A percentile compares a stretch with the other conserved stretches of the same genome.
Conservation (phyloP, 345 rosid genomes). For the Populus tremula region DNA sequence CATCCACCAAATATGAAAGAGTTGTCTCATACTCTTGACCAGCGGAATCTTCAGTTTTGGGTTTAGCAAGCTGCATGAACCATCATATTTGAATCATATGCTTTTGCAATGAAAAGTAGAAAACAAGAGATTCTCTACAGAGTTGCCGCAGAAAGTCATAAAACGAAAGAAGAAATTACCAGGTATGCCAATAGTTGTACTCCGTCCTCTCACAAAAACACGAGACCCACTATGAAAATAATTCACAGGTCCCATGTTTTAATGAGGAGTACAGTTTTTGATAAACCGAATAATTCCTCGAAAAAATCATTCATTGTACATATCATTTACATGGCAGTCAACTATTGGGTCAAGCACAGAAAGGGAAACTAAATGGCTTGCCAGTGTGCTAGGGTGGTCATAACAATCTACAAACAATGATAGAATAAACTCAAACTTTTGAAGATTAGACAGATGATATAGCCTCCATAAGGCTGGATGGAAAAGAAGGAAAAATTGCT, state of each 20-base stretch:
- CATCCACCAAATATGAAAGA: slow-evolving; percentile 62
- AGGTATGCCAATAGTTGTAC: too few species aligned
- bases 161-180: background rate
- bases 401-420: background rate
- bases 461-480: background rate
- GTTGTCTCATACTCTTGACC: slow-evolving; percentile 50
- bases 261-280: too few species aligned
- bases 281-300: too few species aligned
- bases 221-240: too few species aligned
- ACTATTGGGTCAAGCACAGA: background rate
- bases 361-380: background rate
- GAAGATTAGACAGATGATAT: background rate
- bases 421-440: background rate
- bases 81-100: slow-evolving; percentile 6
- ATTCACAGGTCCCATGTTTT: too few species aligned
- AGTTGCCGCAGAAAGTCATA: background rate
- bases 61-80: slow-evolving; percentile 42
- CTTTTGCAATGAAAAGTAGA: background rate
- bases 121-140: background rate
- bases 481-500: background rate
- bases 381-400: background rate
- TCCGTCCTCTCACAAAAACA: too few species aligned
- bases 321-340: background rate
- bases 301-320: too few species aligned
- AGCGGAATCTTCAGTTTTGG: slow-evolving; percentile 22